Conservation (phyloP, 225 moss, liverwort and hornwort species). For the Climacium dendroides region DNA sequence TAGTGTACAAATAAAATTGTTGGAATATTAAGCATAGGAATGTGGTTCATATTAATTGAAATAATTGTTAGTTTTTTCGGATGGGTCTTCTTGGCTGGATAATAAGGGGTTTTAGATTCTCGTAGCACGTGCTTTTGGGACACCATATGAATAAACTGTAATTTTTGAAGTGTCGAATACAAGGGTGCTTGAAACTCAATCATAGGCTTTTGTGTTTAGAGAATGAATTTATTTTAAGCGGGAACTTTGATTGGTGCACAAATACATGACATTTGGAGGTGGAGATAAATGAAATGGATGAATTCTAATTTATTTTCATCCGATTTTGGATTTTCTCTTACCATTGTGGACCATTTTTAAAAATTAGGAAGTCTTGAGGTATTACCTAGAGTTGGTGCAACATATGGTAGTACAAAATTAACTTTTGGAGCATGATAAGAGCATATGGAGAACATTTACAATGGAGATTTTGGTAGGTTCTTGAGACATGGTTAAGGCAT, state of each 20-base stretch:
- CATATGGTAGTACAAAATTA: neutral
- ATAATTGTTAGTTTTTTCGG: neutral
- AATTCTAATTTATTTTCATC: neutral
- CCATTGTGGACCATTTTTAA: neutral
- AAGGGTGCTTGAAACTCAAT: neutral
- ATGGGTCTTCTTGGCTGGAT: no score
- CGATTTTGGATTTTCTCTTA: accelerated
- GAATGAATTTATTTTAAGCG: accelerated
- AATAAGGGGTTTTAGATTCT: neutral
- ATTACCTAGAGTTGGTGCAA: neutral
- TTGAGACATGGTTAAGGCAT: neutral
- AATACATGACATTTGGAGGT: no score
- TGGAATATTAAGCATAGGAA: neutral
- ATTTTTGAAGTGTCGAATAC: neutral
- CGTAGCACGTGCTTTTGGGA: neutral
- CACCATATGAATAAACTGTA: neutral
- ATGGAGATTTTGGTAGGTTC: accelerated
- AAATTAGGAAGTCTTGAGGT: neutral
- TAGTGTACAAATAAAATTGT: no score
- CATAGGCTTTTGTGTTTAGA: accelerated
- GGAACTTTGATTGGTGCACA: neutral
- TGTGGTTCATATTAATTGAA: neutral
- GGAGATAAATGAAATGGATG: neutral
- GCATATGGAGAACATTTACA: neutral
- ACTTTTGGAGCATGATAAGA: accelerated